phyloP scores from a whole-genome alignment of 106 monocot genomes.

The Platanthera zijinensis region DNA sequence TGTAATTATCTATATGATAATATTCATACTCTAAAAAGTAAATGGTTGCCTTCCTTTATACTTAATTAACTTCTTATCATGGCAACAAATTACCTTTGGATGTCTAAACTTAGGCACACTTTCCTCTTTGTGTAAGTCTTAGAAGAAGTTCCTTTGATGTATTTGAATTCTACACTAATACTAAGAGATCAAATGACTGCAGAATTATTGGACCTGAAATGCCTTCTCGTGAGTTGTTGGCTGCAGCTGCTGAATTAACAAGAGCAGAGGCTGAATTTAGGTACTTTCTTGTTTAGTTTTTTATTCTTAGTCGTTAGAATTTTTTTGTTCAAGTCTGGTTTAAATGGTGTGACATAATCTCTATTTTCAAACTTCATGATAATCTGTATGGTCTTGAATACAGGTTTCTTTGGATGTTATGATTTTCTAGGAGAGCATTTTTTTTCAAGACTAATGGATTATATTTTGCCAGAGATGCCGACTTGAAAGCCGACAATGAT shows the following conservation, averaged over 20 bases:
- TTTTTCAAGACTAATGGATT: neutral
- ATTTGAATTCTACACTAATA: neutral
- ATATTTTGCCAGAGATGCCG: conserved; percentile 58
- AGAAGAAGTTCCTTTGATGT: neutral
- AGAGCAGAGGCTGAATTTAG: conserved; percentile 67
- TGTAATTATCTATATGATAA: neutral
- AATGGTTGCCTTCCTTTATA: neutral
- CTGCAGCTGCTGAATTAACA: conserved; percentile 89
- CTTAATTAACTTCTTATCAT: neutral
- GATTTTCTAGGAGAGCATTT: neutral
- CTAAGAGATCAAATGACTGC: conserved; percentile 8
- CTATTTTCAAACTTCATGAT: neutral
- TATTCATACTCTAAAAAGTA: neutral
- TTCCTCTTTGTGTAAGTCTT: neutral
- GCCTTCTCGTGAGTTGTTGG: conserved; percentile 88
- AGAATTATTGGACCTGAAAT: conserved; percentile 98
- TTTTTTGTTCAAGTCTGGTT: neutral
- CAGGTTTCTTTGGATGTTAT: neutral
- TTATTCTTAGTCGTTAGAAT: neutral
- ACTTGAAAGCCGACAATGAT: conserved; percentile 50
- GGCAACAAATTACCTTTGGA: neutral
- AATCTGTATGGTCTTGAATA: neutral
- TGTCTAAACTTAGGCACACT: neutral
- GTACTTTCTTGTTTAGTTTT: conserved; percentile 21
- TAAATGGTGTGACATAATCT: neutral